phyloP scores from a whole-genome alignment of 371 early-diverging fungal species.

The Mucor racemosus region DNA sequence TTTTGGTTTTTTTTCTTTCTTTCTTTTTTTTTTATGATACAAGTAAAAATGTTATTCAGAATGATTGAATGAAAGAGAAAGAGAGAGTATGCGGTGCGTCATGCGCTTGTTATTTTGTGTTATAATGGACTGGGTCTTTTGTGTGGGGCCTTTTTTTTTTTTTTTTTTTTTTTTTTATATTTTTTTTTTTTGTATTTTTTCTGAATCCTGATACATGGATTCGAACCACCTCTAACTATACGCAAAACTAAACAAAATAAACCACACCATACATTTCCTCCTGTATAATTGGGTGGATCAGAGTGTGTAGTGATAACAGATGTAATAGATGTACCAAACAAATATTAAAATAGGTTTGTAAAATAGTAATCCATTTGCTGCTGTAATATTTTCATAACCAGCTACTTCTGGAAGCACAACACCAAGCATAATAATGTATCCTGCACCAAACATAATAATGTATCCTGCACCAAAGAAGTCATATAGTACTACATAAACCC shows the following conservation, averaged over 20 bases:
- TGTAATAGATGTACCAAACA: slow-evolving; percentile 59
- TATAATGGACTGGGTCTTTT: slow-evolving; percentile 3
- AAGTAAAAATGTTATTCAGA: background rate
- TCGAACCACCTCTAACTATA: slow-evolving; percentile 33
- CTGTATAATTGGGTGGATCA: slow-evolving; percentile 24
- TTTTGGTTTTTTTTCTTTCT: too few species aligned
- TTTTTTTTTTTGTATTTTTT: background rate
- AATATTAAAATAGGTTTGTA: slow-evolving; percentile 51
- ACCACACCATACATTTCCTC: slow-evolving; percentile 25
- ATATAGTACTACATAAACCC: slow-evolving; percentile 45
- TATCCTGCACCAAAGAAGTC: slow-evolving; percentile 63
- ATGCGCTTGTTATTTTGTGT: slow-evolving; percentile 11
- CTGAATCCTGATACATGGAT: slow-evolving; percentile 6
- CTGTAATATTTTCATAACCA: slow-evolving; percentile 46
- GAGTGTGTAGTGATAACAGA: slow-evolving; percentile 43
- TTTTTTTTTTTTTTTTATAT: background rate
- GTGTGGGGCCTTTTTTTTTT: background rate
- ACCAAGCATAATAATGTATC: slow-evolving; percentile 56
- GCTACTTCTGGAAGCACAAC: slow-evolving; percentile 55
- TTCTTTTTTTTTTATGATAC: background rate
- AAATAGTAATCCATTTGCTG: slow-evolving; percentile 53
- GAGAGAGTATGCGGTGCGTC: background rate
- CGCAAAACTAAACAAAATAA: slow-evolving; percentile 30
- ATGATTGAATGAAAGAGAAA: background rate
- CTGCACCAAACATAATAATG: slow-evolving; percentile 53